phyloP scores from a whole-genome alignment of 164 flowering plant genomes.

The Kingdonia uniflora region DNA sequence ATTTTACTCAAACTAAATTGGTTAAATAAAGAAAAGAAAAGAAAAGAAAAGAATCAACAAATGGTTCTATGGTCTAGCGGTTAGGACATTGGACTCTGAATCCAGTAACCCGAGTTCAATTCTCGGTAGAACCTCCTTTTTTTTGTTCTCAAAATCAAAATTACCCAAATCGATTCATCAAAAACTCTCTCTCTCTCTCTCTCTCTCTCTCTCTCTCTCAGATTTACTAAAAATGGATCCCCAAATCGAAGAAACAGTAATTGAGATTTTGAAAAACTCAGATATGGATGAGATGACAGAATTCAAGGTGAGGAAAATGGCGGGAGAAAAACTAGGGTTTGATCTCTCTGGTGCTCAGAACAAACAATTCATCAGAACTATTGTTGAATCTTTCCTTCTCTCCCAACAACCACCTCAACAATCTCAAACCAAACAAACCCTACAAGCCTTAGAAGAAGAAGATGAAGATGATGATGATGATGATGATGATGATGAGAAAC shows the following conservation, averaged over 20 bases:
- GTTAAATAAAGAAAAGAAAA: too few relatives aligned
- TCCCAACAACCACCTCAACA: slow-evolving; percentile 10
- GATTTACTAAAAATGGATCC: neutral
- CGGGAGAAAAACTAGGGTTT: slow-evolving; percentile 44
- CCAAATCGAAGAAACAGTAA: slow-evolving; percentile 6
- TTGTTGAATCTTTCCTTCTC: slow-evolving; percentile 49
- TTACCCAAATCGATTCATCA: too few relatives aligned
- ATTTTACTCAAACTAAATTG: too few relatives aligned
- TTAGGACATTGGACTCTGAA: too few relatives aligned
- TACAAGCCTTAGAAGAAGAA: slow-evolving; percentile 5
- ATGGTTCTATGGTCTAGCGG: too few relatives aligned
- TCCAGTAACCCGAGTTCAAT: too few relatives aligned
- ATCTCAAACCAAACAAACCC: slow-evolving; percentile 6
- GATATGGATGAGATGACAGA: slow-evolving; percentile 42
- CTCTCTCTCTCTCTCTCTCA: too few relatives aligned
- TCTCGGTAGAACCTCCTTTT: too few relatives aligned
- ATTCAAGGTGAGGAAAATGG: slow-evolving; percentile 44
- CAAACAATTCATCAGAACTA: slow-evolving; percentile 37
- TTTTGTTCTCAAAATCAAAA: too few relatives aligned
- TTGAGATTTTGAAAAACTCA: slow-evolving; percentile 15
- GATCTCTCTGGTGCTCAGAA: slow-evolving; percentile 36
- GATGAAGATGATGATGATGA: slow-evolving; percentile 15
- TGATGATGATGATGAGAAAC: slow-evolving; percentile 12
- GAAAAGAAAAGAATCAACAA: too few relatives aligned
- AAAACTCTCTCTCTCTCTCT: too few relatives aligned